Base-by-base conservation (phyloP, 805 yeast genomes). In the Suhomyces vadensis region DNA sequence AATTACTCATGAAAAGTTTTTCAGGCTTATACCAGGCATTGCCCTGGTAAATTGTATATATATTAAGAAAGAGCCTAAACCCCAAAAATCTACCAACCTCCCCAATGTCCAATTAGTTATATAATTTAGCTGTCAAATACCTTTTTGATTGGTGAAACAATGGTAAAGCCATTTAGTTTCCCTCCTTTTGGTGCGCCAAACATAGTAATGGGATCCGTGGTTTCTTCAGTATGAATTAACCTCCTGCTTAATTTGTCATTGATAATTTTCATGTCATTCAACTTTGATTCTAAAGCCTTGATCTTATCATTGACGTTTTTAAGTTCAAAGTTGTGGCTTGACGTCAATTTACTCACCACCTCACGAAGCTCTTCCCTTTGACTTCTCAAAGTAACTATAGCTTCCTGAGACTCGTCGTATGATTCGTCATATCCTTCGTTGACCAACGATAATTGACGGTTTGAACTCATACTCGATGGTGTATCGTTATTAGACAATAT, bases 351-450 rank as follows among this genome's bases (percentile, higher is more conserved):
- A 19, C 66, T 59, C 23, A 71, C 63, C 41, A 63, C 64, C 41
- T 69, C 74, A 27, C 75, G 53, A 38, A 71, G 60, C 49, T 71
- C 77, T 38, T 71, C 75, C 17, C 75, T 50, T 49, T 71, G 77
- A 14, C 39, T 47, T 41, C 55, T 60, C 47, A 52, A 23, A 20
- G 41, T 38, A 41, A 37, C 31, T 11, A 37, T 46, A 10, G 40
- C 49, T 21, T 46, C 47, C 22, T 46, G 49, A 23, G 49, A 42
- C 31, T 46, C 47, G 22, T 42, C 49, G 35, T 46, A 46, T 10
- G 40, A 33, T 3, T 37, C 46, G n/a, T 46, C 47, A 27, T 42
- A 46, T 19, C 45, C 43, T 4, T 46, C 47, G 23, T 25, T 38
- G 8, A 39, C 37, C 22, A 47, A 35, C 19, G 41, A 37, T 13